Conservation (phyloP, 805 yeast genomes). For the Brettanomyces anomalus region DNA sequence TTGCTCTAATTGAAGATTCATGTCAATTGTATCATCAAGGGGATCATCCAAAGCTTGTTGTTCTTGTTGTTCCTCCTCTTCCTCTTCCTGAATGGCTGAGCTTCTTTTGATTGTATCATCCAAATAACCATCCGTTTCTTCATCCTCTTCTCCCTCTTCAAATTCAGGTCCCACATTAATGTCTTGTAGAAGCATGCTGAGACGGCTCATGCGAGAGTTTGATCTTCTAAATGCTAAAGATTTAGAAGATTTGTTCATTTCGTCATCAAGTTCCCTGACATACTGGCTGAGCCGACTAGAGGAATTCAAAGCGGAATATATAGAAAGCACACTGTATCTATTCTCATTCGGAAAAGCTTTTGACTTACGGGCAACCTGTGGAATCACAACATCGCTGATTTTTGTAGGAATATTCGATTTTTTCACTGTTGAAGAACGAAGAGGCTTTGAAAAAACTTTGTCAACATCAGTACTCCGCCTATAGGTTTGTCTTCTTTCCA, state of each 20-base stretch:
- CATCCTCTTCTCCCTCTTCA: not conserved
- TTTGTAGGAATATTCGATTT: conserved; percentile 33
- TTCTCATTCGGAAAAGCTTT: conserved; percentile 53
- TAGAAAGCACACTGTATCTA: conserved; percentile 62
- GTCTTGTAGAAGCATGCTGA: conserved; percentile 1
- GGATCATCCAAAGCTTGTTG: not conserved
- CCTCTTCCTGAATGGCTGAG: not conserved
- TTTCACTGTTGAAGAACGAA: conserved; percentile 12
- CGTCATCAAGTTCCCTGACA: conserved; percentile 21
- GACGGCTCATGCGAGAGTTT: not conserved
- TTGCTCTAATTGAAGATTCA: conserved; percentile 8
- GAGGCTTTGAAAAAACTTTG: conserved; percentile 2
- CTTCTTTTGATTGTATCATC: conserved; percentile 4
- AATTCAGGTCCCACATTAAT: not conserved
- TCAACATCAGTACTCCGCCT: conserved; percentile 2
- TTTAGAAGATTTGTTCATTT: conserved; percentile 7
- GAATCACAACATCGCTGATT: conserved; percentile 57
- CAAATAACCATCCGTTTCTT: conserved; percentile 13
- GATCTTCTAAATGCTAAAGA: not conserved
- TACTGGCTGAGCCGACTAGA: conserved; percentile 47
- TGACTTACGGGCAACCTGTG: conserved; percentile 63
- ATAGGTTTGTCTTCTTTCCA: too few relatives aligned
- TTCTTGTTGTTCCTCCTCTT: not conserved
- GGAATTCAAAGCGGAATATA: conserved; percentile 61
- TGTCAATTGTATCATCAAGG: conserved; percentile 14